These are phyloP conservation scores for Chlamydomonas sp. DNA, from an alignment of 139 green algal species.

Conservation along the genomic window DNA sequence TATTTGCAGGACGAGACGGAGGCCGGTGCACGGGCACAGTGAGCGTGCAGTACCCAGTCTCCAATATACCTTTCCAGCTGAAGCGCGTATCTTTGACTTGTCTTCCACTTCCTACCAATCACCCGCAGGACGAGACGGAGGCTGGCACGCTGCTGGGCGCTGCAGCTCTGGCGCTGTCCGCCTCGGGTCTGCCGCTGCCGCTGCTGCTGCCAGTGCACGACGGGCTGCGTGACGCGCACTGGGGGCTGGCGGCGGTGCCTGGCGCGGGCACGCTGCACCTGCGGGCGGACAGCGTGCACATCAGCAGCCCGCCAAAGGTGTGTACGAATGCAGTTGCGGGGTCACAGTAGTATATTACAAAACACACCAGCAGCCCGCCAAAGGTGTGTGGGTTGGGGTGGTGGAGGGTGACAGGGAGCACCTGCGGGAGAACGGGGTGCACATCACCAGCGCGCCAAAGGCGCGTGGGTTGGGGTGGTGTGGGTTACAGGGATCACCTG, in stretches of 20 bases:
- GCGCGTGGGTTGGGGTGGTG: neutral
- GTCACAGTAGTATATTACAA: no score
- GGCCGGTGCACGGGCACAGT: no score
- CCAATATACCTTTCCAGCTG: neutral
- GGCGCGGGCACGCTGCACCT: slow-evolving; percentile 42
- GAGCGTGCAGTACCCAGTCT: no score
- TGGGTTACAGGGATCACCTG: slow-evolving; percentile 37
- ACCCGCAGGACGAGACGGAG: slow-evolving; percentile 52
- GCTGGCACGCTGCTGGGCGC: slow-evolving; percentile 69
- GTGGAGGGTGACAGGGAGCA: slow-evolving; percentile 37
- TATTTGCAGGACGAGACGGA: slow-evolving; percentile 59
- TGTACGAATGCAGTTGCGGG: no score
- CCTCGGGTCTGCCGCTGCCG: slow-evolving; percentile 56
- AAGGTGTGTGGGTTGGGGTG: neutral
- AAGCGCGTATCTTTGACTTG: no score
- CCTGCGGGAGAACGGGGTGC: slow-evolving; percentile 64
- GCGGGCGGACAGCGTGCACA: slow-evolving; percentile 67
- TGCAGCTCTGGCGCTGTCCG: slow-evolving; percentile 56
- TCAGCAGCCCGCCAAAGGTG: slow-evolving; percentile 51
- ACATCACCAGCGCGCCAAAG: slow-evolving; percentile 58
- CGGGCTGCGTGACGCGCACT: slow-evolving; percentile 73
- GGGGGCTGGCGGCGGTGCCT: slow-evolving; percentile 58
- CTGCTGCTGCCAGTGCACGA: slow-evolving; percentile 84
- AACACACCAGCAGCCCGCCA: no score
- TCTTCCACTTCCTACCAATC: no score